Conservation (phyloP, 345 rosid species). For the Citrus australasica region DNA sequence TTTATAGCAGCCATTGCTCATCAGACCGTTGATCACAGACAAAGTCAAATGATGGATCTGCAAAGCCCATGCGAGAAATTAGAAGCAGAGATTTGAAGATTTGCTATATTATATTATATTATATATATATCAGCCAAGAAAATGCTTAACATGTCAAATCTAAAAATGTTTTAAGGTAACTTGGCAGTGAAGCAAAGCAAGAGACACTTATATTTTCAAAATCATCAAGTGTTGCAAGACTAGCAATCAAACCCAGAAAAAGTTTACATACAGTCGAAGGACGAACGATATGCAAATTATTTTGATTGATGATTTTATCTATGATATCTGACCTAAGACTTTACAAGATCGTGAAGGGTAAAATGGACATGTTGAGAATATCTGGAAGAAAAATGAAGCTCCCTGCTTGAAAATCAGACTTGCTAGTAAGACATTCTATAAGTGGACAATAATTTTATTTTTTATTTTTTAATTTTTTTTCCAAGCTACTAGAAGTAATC, state of each 20-base stretch:
- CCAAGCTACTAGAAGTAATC: neutral
- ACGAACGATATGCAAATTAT: neutral
- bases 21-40: neutral
- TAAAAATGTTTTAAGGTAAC: neutral
- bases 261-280: neutral
- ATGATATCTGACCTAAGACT: neutral
- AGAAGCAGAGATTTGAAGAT: neutral
- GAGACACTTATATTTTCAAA: neutral
- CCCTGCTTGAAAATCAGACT: neutral
- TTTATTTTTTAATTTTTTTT: neutral
- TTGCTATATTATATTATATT: neutral
- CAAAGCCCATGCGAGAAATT: neutral
- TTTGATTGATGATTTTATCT: neutral
- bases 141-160: neutral
- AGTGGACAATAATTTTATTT: neutral
- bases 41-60: neutral
- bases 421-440: neutral
- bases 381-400: neutral
- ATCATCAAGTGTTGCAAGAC: neutral
- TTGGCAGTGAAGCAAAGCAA: neutral
- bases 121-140: too few species aligned
- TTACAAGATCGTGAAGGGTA: neutral
- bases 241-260: neutral
- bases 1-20: neutral
- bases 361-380: neutral